phyloP scores from a whole-genome alignment of 176 grass and related monocot species.

The Elaeis guineensis region DNA sequence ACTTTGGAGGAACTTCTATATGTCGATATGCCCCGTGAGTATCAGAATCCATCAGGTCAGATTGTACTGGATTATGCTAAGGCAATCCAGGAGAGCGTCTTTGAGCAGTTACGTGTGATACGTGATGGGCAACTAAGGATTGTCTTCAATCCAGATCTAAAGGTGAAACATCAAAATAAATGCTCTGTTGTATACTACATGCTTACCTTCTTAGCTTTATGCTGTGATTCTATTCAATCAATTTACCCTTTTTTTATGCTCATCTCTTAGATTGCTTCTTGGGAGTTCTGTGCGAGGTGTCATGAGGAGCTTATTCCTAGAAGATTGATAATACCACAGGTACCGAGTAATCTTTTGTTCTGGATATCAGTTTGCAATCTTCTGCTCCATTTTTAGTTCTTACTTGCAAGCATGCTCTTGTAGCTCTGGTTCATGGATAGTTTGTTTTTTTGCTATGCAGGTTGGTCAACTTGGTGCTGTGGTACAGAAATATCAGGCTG shows the following conservation, averaged over 20 bases:
- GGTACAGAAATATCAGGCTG: constrained; percentile 75
- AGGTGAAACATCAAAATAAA: constrained; percentile 39
- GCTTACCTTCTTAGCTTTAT: neutral
- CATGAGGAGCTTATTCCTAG: constrained; percentile 95
- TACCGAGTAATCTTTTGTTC: constrained; percentile 19
- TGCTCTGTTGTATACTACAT: neutral
- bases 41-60: constrained; percentile 76
- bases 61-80: constrained; percentile 96
- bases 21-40: constrained; percentile 94
- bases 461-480: constrained; percentile 79
- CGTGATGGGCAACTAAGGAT: constrained; percentile 92
- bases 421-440: constrained; percentile 3
- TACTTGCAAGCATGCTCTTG: constrained; percentile 2
- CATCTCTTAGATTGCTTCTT: constrained; percentile 70
- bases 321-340: constrained; percentile 86
- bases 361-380: constrained; percentile 1
- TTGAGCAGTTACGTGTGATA: constrained; percentile 89
- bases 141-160: constrained; percentile 97
- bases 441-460: constrained; percentile 33
- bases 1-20: constrained; percentile 93
- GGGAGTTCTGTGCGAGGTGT: constrained; percentile 88
- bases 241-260: constrained; percentile 8
- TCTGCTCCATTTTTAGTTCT: neutral
- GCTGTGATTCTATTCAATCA: neutral
- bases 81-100: constrained; percentile 95